phyloP scores from a whole-genome alignment of 495 filamentous ascomycete species.

The Aspergillus taichungensis region DNA sequence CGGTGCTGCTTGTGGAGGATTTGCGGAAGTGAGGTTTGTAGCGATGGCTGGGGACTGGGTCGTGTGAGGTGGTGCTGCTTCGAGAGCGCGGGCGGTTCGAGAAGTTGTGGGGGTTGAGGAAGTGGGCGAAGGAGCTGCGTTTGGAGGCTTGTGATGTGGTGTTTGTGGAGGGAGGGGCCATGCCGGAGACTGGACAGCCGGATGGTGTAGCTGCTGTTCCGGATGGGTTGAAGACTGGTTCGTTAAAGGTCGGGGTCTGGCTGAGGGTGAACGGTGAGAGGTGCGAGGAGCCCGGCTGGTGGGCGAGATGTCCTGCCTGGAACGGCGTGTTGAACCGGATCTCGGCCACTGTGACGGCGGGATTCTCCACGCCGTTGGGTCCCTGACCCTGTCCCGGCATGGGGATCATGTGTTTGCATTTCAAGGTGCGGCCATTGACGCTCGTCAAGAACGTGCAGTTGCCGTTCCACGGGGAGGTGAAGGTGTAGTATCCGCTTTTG shows the following conservation, averaged over 20 bases:
- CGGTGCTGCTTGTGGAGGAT: slow-evolving; percentile 23
- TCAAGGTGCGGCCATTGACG: slow-evolving; percentile 61
- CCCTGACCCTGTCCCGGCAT: slow-evolving; percentile 9
- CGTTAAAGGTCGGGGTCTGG: slow-evolving; percentile 13
- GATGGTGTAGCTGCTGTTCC: neutral
- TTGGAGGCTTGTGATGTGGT: neutral
- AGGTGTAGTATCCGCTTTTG: slow-evolving; percentile 46
- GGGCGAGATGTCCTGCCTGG: slow-evolving; percentile 30
- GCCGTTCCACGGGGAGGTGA: slow-evolving; percentile 79
- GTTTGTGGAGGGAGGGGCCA: too few species aligned
- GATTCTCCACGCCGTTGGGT: slow-evolving; percentile 9
- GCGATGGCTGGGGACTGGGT: slow-evolving; percentile 2
- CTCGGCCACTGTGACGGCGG: slow-evolving; percentile 63
- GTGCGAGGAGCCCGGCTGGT: slow-evolving; percentile 17
- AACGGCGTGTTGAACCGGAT: slow-evolving; percentile 79
- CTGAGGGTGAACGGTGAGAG: slow-evolving; percentile 19
- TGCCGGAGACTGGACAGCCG: too few species aligned
- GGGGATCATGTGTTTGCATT: slow-evolving; percentile 63
- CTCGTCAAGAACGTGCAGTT: slow-evolving; percentile 75
- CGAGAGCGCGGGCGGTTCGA: slow-evolving; percentile 1
- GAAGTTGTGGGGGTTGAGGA: slow-evolving; percentile 2
- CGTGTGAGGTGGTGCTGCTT: neutral
- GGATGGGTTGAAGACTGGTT: slow-evolving; percentile 1
- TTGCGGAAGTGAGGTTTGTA: slow-evolving; percentile 9
- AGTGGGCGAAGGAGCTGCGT: slow-evolving; percentile 1